phyloP scores from a whole-genome alignment of 1,284 basidiomycete genomes.

The Hemileia vastatrix region DNA sequence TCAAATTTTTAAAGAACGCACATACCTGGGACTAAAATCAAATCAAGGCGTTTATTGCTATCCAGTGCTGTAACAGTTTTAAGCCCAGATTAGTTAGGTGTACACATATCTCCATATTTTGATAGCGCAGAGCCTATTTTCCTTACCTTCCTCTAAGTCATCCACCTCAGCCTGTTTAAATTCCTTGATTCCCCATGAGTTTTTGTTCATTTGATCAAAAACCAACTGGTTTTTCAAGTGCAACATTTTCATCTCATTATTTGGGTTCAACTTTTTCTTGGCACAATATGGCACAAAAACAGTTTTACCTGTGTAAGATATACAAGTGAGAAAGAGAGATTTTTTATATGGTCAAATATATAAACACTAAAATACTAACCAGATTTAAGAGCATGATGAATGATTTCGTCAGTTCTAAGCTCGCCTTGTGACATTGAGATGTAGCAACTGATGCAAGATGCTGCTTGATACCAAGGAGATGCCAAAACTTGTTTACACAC shows the following conservation, averaged over 20 bases:
- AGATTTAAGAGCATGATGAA: too few species aligned
- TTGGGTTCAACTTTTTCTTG: not conserved
- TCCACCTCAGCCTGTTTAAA: not conserved
- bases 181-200: not conserved
- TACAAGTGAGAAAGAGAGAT: too few species aligned
- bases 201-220: not conserved
- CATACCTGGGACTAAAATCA: slow-evolving; percentile 19
- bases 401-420: too few species aligned
- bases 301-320: too few species aligned
- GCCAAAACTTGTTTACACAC: too few species aligned
- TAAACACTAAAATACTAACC: too few species aligned
- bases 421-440: too few species aligned
- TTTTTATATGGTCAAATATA: too few species aligned
- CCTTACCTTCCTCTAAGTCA: not conserved
- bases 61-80: not conserved
- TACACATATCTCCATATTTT: not conserved
- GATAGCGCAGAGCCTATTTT: not conserved
- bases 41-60: slow-evolving; percentile 1
- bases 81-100: not conserved
- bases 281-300: not conserved
- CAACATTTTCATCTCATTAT: slow-evolving; percentile 8
- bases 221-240: not conserved
- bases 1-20: not conserved
- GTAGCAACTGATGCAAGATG: too few species aligned
- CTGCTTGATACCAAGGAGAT: too few species aligned